phyloP scores from a whole-genome alignment of 306 rosid species.

The Canavalia gladiata region DNA sequence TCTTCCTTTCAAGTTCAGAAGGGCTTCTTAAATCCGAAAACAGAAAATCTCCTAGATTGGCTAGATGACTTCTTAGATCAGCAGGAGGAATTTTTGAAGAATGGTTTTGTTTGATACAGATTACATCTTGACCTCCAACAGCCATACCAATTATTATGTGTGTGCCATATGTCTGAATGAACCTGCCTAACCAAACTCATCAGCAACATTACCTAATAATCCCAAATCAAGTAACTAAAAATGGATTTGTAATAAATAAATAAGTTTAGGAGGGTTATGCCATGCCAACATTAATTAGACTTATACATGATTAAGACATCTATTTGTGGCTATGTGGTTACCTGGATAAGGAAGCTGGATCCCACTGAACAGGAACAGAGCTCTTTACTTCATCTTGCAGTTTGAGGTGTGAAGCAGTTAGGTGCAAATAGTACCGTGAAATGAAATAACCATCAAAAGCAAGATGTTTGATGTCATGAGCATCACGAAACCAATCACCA shows the following conservation, averaged over 20 bases:
- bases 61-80: constrained; percentile 81
- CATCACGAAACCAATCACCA: constrained; percentile 86
- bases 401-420: constrained; percentile 72
- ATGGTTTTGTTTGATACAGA: constrained; percentile 82
- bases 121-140: constrained; percentile 94
- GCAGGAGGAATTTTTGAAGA: constrained; percentile 81
- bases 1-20: constrained; percentile 60
- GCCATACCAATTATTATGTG: constrained; percentile 93
- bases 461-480: constrained; percentile 71
- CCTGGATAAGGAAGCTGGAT: constrained; percentile 91
- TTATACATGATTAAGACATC: no score
- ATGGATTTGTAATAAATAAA: no score
- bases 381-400: constrained; percentile 77
- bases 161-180: constrained; percentile 84
- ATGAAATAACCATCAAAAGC: constrained; percentile 87
- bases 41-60: constrained; percentile 82
- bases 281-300: no score
- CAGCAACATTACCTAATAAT: constrained; percentile 49
- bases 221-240: neutral
- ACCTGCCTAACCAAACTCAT: constrained; percentile 81
- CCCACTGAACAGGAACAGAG: constrained; percentile 80
- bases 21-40: constrained; percentile 81
- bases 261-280: neutral
- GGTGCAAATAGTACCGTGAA: constrained; percentile 72
- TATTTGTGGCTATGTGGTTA: constrained; percentile 30